These are phyloP conservation scores for Orbilia blumenaviensis DNA, from an alignment of 2,329 filamentous ascomycete species.

Conservation along the genomic window DNA sequence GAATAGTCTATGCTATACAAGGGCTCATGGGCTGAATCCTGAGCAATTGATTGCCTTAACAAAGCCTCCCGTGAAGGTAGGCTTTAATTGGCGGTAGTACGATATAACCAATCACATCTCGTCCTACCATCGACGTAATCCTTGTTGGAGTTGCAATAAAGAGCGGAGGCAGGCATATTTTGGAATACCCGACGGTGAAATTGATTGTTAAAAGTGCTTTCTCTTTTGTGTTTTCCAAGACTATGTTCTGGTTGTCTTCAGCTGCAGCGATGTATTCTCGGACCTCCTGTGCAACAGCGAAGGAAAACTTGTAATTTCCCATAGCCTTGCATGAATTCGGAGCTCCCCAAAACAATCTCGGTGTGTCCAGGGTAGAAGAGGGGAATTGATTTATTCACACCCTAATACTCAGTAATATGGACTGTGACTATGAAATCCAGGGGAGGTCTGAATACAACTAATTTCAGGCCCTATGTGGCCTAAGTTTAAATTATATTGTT, in stretches of 20 bases:
- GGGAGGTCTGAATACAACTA: too few relatives aligned
- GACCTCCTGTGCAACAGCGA: background rate
- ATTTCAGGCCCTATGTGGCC: too few relatives aligned
- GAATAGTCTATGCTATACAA: background rate
- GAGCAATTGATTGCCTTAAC: conserved; percentile 4
- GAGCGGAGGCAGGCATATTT: conserved; percentile 18
- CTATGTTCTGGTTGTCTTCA: background rate
- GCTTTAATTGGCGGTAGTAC: conserved; percentile 37
- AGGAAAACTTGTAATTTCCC: conserved; percentile 5
- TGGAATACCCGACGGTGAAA: conserved; percentile 7
- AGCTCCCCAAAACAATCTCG: background rate
- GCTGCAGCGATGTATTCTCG: background rate
- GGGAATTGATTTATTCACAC: background rate
- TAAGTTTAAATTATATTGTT: background rate
- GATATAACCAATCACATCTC: conserved; percentile 36
- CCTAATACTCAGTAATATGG: too few relatives aligned
- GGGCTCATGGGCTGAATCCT: background rate
- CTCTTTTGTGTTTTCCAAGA: background rate
- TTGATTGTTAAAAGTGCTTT: background rate
- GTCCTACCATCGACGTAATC: conserved; percentile 39
- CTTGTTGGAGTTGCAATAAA: conserved; percentile 36
- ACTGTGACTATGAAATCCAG: background rate
- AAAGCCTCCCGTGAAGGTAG: background rate
- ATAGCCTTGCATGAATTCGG: background rate
- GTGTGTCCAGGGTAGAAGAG: background rate